Evolutionary conservation across 108 stramenopile genomes (phyloP).

Genomic region (Conticribra guillardii): DNA sequence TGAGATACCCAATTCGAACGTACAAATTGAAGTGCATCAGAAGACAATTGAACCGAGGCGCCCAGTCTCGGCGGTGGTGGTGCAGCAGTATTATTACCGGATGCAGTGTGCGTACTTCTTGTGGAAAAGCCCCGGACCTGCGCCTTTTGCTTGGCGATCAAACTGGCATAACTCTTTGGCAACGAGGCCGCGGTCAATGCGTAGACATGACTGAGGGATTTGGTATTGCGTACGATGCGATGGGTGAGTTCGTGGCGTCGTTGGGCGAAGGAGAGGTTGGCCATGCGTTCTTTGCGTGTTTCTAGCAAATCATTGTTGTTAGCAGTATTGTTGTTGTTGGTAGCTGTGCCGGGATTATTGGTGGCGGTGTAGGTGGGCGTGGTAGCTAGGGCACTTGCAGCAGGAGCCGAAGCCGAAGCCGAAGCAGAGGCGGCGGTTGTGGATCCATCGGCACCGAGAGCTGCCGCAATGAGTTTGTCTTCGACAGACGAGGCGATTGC

Average conservation of each 20-base stretch:
- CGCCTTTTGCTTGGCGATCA: slow-evolving; percentile 10
- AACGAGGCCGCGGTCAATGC: slow-evolving; percentile 66
- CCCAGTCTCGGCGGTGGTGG: slow-evolving; percentile 24
- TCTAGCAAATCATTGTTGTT: slow-evolving; percentile 14
- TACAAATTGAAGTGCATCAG: slow-evolving; percentile 72
- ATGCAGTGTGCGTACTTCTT: no score
- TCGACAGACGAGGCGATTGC: no score
- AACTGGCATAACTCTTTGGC: slow-evolving; percentile 23
- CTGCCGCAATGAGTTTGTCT: no score
- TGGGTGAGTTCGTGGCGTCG: slow-evolving; percentile 84
- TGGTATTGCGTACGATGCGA: slow-evolving; percentile 68
- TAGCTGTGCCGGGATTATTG: slow-evolving; percentile 6
- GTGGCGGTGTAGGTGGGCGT: slow-evolving; percentile 1
- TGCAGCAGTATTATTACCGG: no score
- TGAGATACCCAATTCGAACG: slow-evolving; percentile 67
- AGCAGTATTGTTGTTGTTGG: slow-evolving; percentile 4
- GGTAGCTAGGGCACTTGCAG: no score
- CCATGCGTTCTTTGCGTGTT: slow-evolving; percentile 68
- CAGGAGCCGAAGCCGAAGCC: no score
- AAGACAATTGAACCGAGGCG: slow-evolving; percentile 48
- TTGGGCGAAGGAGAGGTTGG: slow-evolving; percentile 82
- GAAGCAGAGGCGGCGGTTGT: no score
- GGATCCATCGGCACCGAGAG: no score
- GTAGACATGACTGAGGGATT: slow-evolving; percentile 67
- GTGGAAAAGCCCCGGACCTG: background rate